These are phyloP conservation scores for Saccharomycopsis hybrid DNA, from an alignment of 1,139 yeast species.

Conservation along the genomic window DNA sequence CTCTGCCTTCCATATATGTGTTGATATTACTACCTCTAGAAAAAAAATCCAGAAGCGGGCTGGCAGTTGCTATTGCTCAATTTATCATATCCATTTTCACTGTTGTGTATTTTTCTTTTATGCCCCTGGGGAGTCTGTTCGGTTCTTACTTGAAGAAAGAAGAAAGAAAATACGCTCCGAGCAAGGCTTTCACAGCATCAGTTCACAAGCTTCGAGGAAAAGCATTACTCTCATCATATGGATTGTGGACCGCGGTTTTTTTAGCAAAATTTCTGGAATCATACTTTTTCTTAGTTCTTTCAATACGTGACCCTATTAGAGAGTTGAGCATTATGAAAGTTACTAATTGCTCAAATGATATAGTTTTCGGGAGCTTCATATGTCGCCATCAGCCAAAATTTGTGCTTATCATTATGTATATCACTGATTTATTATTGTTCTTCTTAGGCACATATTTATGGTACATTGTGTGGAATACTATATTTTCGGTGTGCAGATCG, in stretches of 20 bases:
- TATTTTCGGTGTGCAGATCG: constrained; percentile 65
- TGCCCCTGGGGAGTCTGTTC: constrained; percentile 53
- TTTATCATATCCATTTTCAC: constrained; percentile 55
- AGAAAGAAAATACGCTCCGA: constrained; percentile 32
- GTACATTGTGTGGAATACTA: constrained; percentile 77
- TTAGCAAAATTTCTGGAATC: constrained; percentile 73
- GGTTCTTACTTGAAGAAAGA: constrained; percentile 33
- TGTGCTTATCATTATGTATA: constrained; percentile 46
- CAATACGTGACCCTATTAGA: constrained; percentile 72
- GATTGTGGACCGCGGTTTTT: constrained; percentile 66
- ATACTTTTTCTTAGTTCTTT: constrained; percentile 70
- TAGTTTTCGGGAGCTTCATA: constrained; percentile 39
- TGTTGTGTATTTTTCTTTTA: constrained; percentile 52
- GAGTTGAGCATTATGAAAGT: constrained; percentile 55
- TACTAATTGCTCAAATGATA: constrained; percentile 58
- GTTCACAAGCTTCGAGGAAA: constrained; percentile 49
- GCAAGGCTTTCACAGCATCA: constrained; percentile 45
- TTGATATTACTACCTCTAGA: constrained; percentile 48
- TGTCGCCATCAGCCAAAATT: constrained; percentile 59
- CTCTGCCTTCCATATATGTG: constrained; percentile 59
- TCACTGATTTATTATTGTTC: constrained; percentile 68
- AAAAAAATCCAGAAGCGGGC: constrained; percentile 43
- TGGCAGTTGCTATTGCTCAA: constrained; percentile 49
- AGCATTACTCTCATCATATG: constrained; percentile 49
- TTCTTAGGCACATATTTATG: constrained; percentile 83